Evolutionary conservation across 2,329 filamentous ascomycete genomes (phyloP), one percentile per base, ranked within the genome.

Genomic region (Chaetomiaceae sp.): DNA sequence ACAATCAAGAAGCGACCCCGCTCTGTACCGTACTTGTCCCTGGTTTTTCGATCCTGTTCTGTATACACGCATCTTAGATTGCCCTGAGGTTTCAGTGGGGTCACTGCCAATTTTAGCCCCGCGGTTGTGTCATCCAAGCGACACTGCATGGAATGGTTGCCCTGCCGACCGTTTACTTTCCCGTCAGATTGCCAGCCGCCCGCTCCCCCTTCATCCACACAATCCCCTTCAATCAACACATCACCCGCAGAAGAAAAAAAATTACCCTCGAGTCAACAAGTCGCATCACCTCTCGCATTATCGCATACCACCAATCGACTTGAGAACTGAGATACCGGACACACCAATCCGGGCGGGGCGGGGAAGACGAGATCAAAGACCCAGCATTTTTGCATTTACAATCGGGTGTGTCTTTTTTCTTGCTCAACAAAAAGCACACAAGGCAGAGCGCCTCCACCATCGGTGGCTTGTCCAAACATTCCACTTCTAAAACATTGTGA

Each of bases 111-210:
- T 58, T 52, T 51, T 43, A 53, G 57, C 57, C 55, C 55, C 57
- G 51, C 54, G 52, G 46, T 59, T 57, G 58, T 58, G 58, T 58
- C 58, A 60, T 60, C 53, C 41, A 29, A 38, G 30, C 44, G 48
- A 48, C 46, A 5, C 25, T 25, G 36, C 25, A 55, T n/a, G 48
- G 55, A 55, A 46, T 45, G 25, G 62, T 64, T 64, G 62, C 61
- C 61, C 57, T 32, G 62, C 37, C 61, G 57, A 64, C 62, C 53
- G 62, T 64, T 62, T 64, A 64, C 62, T 59, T 64, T 16, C 41
- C 27, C 46, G n/a, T n/a, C 56, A 25, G 25, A 36, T 29, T 53
- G 51, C 57, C 40, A 37, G 48, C 51, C 47, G 38, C 42, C 44
- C 49, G 49, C 30, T 40, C 33, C 27, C 38, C 30, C 54, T 27